A percentile compares a stretch with the other conserved stretches of the same genome.
phyloP scores from a whole-genome alignment of 2,329 filamentous ascomycete species.

The Pseudocercospora macadamiae region DNA sequence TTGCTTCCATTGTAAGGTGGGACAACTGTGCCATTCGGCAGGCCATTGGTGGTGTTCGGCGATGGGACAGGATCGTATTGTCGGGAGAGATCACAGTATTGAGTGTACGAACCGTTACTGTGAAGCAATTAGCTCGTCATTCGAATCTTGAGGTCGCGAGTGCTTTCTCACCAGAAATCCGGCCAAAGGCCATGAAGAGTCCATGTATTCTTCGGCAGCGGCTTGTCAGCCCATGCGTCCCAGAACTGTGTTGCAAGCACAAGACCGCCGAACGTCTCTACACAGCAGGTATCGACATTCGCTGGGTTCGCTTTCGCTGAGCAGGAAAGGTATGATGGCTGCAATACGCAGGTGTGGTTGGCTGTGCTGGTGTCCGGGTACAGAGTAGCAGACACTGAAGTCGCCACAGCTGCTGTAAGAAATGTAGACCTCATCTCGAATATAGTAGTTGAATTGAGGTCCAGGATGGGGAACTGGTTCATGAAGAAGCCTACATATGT shows the following conservation, averaged over 20 bases:
- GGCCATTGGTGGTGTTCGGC: constrained; percentile 66
- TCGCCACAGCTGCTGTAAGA: constrained; percentile 18
- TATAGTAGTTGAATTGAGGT: not conserved
- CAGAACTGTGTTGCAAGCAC: constrained; percentile 67
- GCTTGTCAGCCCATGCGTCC: constrained; percentile 65
- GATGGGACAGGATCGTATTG: constrained; percentile 63
- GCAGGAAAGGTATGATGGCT: constrained; percentile 50
- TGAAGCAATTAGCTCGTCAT: not conserved
- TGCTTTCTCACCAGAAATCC: constrained; percentile 46
- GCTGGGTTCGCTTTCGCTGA: constrained; percentile 47
- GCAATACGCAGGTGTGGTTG: constrained; percentile 61
- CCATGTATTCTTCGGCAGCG: constrained; percentile 61
- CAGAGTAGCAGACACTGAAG: constrained; percentile 40
- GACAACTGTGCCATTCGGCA: constrained; percentile 55
- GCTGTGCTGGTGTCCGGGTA: constrained; percentile 51
- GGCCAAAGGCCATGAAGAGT: constrained; percentile 65
- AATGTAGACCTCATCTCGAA: constrained; percentile 26
- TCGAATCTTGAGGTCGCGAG: not conserved
- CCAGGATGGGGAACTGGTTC: not conserved
- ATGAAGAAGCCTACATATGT: constrained; percentile 1
- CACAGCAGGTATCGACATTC: constrained; percentile 63
- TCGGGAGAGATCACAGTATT: constrained; percentile 67
- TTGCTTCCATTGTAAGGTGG: constrained; percentile 61
- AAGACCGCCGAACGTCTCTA: constrained; percentile 66
- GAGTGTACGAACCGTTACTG: constrained; percentile 61